These are phyloP conservation scores for Mycocentrospora acerina DNA, from an alignment of 2,329 filamentous ascomycete species.

Conservation along the genomic window DNA sequence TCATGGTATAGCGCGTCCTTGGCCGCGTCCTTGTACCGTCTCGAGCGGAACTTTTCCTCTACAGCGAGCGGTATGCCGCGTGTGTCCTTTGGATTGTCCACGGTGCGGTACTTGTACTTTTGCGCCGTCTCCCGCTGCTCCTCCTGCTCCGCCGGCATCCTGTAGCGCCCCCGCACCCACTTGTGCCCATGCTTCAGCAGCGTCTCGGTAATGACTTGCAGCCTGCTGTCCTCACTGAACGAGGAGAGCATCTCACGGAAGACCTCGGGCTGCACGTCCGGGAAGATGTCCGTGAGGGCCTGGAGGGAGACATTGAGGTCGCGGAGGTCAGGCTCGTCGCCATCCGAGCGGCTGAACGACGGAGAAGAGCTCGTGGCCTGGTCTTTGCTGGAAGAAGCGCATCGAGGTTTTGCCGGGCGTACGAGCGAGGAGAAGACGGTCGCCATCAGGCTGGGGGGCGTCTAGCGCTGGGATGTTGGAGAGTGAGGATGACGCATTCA, in stretches of 20 bases:
- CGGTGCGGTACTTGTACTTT: slow-evolving; percentile 37
- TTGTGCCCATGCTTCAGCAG: slow-evolving; percentile 70
- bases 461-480: slow-evolving; percentile 6
- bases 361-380: slow-evolving; percentile 8
- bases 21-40: slow-evolving; percentile 68
- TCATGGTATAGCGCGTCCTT: slow-evolving; percentile 69
- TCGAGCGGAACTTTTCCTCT: slow-evolving; percentile 67
- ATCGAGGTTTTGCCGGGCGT: slow-evolving; percentile 25
- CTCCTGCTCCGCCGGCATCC: slow-evolving; percentile 38
- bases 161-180: slow-evolving; percentile 68
- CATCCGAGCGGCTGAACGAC: slow-evolving; percentile 10
- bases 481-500: no score
- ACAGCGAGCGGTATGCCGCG: slow-evolving; percentile 50
- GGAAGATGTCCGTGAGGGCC: slow-evolving; percentile 71
- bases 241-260: slow-evolving; percentile 78
- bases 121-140: slow-evolving; percentile 35
- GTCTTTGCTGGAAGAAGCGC: slow-evolving; percentile 12
- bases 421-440: slow-evolving; percentile 41
- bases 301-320: slow-evolving; percentile 71
- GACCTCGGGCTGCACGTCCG: slow-evolving; percentile 78
- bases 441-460: slow-evolving; percentile 25
- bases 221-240: slow-evolving; percentile 73
- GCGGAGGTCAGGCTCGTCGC: slow-evolving; percentile 63
- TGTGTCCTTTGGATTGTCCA: slow-evolving; percentile 33
- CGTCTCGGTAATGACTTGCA: slow-evolving; percentile 75